A percentile compares a stretch with the other conserved stretches of the same genome.
Evolutionary conservation across 2,329 filamentous ascomycete species (phyloP).

Genomic region (Delphinella strobiligena): DNA sequence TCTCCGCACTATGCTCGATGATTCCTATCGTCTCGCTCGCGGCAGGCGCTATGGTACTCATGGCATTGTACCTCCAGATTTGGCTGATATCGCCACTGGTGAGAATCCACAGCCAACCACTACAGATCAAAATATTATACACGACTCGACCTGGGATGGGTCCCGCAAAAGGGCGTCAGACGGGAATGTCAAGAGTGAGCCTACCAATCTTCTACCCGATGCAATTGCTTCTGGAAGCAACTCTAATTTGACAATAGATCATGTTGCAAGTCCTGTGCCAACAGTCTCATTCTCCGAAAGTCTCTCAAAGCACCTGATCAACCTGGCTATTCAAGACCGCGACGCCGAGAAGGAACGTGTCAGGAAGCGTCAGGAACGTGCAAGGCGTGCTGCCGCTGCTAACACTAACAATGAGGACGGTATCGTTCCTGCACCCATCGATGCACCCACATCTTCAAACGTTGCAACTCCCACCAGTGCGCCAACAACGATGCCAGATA

Average conservation of each 20-base stretch:
- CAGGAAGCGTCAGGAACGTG: slow-evolving; percentile 31
- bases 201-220: background rate
- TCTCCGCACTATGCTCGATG: slow-evolving; percentile 62
- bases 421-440: slow-evolving; percentile 11
- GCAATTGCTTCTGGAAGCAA: background rate
- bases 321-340: slow-evolving; percentile 53
- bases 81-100: slow-evolving; percentile 56
- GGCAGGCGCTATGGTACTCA: slow-evolving; percentile 61
- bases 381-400: slow-evolving; percentile 14
- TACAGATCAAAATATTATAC: slow-evolving; percentile 24
- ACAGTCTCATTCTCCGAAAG: slow-evolving; percentile 31
- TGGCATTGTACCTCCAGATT: slow-evolving; percentile 65
- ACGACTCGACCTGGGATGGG: slow-evolving; percentile 27
- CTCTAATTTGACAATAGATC: background rate
- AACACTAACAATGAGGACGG: slow-evolving; percentile 4
- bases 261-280: slow-evolving; percentile 31
- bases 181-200: slow-evolving; percentile 1
- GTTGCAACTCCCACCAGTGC: slow-evolving; percentile 22
- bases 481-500: too few relatives aligned
- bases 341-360: slow-evolving; percentile 56
- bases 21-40: slow-evolving; percentile 57
- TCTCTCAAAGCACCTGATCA: slow-evolving; percentile 43
- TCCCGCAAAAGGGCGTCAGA: slow-evolving; percentile 24
- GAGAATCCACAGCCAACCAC: slow-evolving; percentile 25
- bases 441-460: slow-evolving; percentile 17